Base-by-base conservation (phyloP, 164 flowering plant species). In the Piper longum region DNA sequence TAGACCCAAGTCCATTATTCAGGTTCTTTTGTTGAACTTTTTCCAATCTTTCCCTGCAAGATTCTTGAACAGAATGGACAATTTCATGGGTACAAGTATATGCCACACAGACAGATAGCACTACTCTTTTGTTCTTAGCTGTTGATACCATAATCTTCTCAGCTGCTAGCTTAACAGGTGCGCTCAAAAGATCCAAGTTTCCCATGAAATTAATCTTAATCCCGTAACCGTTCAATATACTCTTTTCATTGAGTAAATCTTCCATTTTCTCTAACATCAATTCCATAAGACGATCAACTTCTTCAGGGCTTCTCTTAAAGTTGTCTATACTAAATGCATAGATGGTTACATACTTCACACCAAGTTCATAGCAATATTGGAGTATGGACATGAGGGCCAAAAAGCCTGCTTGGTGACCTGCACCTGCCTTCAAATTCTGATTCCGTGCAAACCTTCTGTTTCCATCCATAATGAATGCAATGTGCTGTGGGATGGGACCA, bases 311-410 rank as follows among this genome's bases (percentile, higher is more conserved):
- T 65, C 95, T 62, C 59, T 75, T 83, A 74, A 86, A 90, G 69
- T 90, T 90, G 36, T 90, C 95, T 16, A 88, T 83, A 79, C 92
- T 88, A 73, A 90, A 90, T 52, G 95, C 91, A 62, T 79, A 88
- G 2, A 87, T 64, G 0, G 93, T 82, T 2, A 84, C 79, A 67
- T 85, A 82, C 70, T 80, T 86, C 16, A 91, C 80, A 3, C 89
- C 88, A 63, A 88, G 44, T 56, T 87, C 87, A 61, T 83, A 87
- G 75, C 90, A 91, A 66, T 83, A 81, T 44, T 64, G 66, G 12
- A 91, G 81, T 61, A 84, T 68, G 59, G 76, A 66, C 73, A 81
- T 72, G 44, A 82, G 79, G 59, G 86, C 67, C 14, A 63, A 56
- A 61, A 73, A 80, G 1, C 90, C 90, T 48, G 60, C 72, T 56